Base-by-base conservation (phyloP, 2,329 filamentous ascomycete species). In the Aspergillus spinulosporus region DNA sequence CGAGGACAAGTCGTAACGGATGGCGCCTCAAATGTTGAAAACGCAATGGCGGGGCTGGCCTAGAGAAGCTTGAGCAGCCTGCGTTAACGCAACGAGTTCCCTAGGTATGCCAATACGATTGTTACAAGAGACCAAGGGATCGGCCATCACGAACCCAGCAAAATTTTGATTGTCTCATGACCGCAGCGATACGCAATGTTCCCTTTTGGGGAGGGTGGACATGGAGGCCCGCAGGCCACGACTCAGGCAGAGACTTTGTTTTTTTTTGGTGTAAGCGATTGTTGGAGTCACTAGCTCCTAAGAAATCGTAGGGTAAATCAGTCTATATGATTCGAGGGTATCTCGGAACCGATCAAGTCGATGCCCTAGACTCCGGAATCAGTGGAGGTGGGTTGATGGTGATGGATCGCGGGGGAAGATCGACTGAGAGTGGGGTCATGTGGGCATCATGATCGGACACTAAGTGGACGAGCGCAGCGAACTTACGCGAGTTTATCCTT, bases 361-460 rank as follows among this genome's bases (percentile, higher is more conserved):
- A 43, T 43, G 21, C 40, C 40, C 21, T 12, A 45, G 43, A 29
- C 11, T 28, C 21, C 21, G 21, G 21, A 21, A 21, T 21, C 21
- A 21, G 21, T 21, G 21, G 21, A 29, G 21, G 28, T 28, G 21
- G 26, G 45, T 21, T 14, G 28, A 37, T 37, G 34, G 32, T 11
- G 32, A 37, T 37, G 34, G 34, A 37, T 9, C 34, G 34, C 34
- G 34, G 29, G 45, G 31, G 26, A 36, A 15, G 26, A 11, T 42
- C 12, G 32, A 54, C 12, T 12, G 31, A 42, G 50, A 44, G 42
- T 46, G 57, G 57, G 58, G 58, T 59, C 56, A 60, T 39, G 59
- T 58, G 58, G 48, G 47, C 45, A 8, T 29, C 37, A n/a, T 12
- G 56, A 57, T 62, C 60, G 48, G 47, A 54, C 51, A 55, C 50